Conservation (phyloP, 2,329 filamentous ascomycete genomes). For the Volutella citrinella region DNA sequence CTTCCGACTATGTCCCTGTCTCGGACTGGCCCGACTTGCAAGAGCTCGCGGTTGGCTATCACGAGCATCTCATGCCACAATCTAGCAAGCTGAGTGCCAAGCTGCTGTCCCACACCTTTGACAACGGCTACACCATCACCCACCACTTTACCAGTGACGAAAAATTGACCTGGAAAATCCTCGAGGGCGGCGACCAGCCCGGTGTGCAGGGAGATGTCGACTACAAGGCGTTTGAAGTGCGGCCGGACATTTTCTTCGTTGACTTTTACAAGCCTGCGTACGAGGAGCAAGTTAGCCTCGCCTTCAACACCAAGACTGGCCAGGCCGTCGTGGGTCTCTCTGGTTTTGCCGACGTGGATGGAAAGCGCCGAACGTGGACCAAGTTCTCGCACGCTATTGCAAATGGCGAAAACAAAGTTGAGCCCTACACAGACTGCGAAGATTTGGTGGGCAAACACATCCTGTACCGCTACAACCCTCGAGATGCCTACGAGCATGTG, state of each 20-base stretch:
- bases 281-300: slow-evolving; percentile 9
- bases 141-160: slow-evolving; percentile 1
- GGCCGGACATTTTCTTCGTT: slow-evolving; percentile 11
- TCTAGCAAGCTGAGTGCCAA: slow-evolving; percentile 3
- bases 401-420: neutral
- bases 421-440: slow-evolving; percentile 3
- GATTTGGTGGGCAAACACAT: slow-evolving; percentile 15
- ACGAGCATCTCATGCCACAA: slow-evolving; percentile 8
- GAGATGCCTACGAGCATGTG: slow-evolving; percentile 13
- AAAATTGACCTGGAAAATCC: slow-evolving; percentile 5
- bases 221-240: slow-evolving; percentile 12
- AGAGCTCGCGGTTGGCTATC: slow-evolving; percentile 11
- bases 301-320: neutral
- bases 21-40: slow-evolving; percentile 11
- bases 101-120: slow-evolving; percentile 6
- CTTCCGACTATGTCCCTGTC: slow-evolving; percentile 6
- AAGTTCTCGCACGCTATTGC: slow-evolving; percentile 7
- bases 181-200: slow-evolving; percentile 4
- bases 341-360: slow-evolving; percentile 6
- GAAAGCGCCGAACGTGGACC: slow-evolving; percentile 9
- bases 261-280: slow-evolving; percentile 14
- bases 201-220: slow-evolving; percentile 2
- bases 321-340: slow-evolving; percentile 7
- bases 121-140: slow-evolving; percentile 9
- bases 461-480: slow-evolving; percentile 9